Conservation (phyloP, 1,284 basidiomycete species). For the Volvariella volvacea region DNA sequence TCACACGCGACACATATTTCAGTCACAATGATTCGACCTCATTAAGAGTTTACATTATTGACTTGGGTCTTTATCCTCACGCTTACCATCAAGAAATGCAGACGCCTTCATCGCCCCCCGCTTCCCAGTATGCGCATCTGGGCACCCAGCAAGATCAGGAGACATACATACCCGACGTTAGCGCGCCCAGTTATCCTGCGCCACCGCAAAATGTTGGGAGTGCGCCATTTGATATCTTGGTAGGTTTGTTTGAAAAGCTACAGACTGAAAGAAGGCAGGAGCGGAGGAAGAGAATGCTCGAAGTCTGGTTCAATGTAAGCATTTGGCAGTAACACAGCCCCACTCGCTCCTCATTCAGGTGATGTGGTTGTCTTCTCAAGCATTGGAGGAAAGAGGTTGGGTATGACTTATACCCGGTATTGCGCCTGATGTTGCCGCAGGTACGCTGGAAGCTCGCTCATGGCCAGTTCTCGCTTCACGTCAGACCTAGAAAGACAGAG, state of each 20-base stretch:
- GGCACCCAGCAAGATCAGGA: no score
- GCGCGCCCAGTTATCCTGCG: slow-evolving; percentile 31
- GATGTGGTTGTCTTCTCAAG: slow-evolving; percentile 27
- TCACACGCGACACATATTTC: no score
- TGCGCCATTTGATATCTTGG: slow-evolving; percentile 62
- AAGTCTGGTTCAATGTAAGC: slow-evolving; percentile 71
- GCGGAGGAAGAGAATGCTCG: slow-evolving; percentile 52
- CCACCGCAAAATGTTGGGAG: slow-evolving; percentile 60
- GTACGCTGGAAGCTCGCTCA: slow-evolving; percentile 25
- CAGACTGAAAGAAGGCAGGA: slow-evolving; percentile 67
- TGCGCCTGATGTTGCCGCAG: slow-evolving; percentile 73
- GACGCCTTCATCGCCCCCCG: no score
- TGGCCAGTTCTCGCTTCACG: background rate
- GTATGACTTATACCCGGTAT: slow-evolving; percentile 66
- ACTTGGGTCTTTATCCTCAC: no score
- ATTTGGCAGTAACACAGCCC: no score
- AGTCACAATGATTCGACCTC: no score
- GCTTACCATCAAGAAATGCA: no score
- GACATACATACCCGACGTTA: slow-evolving; percentile 14
- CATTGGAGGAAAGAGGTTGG: slow-evolving; percentile 75
- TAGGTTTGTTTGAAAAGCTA: slow-evolving; percentile 62
- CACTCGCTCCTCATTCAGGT: background rate
- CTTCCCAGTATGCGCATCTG: no score
- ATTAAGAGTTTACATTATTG: no score
- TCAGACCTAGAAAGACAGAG: slow-evolving; percentile 73